phyloP scores from a whole-genome alignment of 805 yeast species.

The Metschnikowia corniflorae region DNA sequence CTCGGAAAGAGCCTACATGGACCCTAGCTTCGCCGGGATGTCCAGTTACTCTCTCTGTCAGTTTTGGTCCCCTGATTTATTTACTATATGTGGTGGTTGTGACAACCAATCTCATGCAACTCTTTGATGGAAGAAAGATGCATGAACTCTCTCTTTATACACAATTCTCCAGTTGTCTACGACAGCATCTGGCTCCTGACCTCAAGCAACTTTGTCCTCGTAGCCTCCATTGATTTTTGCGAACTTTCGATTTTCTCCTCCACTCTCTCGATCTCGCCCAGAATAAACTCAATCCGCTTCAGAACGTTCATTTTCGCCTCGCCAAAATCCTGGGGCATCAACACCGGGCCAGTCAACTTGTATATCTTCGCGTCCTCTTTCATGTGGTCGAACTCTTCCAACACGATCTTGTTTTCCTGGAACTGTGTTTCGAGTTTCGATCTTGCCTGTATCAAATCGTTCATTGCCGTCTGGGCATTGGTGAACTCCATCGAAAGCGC shows the following conservation, averaged over 20 bases:
- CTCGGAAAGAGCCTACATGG: too few relatives aligned
- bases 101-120: too few relatives aligned
- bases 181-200: constrained; percentile 37
- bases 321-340: constrained; percentile 78
- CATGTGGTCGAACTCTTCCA: constrained; percentile 66
- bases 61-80: too few relatives aligned
- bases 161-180: too few relatives aligned
- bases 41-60: too few relatives aligned
- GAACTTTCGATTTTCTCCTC: constrained; percentile 58
- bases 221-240: constrained; percentile 50
- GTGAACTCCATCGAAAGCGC: constrained; percentile 43
- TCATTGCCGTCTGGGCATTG: constrained; percentile 43
- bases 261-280: constrained; percentile 68
- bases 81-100: too few relatives aligned
- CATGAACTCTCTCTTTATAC: too few relatives aligned
- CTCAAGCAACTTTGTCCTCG: constrained; percentile 53
- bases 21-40: too few relatives aligned
- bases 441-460: constrained; percentile 63
- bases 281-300: constrained; percentile 86
- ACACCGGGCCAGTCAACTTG: constrained; percentile 88
- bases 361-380: constrained; percentile 72
- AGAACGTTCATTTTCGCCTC: constrained; percentile 84
- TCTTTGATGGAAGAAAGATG: too few relatives aligned
- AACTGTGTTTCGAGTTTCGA: constrained; percentile 89
- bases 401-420: constrained; percentile 90